Percentiles rank a stretch among this genome's conserved stretches.
phyloP scores from a whole-genome alignment of 2,329 filamentous ascomycete species.

The Sarocladium oryzae region DNA sequence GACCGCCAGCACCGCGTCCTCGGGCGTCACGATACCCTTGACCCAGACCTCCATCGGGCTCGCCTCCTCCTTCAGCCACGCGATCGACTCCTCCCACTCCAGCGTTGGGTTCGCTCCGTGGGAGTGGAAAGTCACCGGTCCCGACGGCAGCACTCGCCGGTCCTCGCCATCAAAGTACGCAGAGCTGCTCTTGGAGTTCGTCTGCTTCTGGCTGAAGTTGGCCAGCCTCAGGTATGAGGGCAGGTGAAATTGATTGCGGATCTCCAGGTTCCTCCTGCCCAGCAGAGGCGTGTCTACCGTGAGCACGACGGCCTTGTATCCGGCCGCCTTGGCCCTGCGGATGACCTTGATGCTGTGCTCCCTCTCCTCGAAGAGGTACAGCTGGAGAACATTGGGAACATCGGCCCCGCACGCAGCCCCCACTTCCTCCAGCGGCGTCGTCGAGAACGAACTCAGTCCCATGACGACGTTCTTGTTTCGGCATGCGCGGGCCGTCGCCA shows the following conservation, averaged over 20 bases:
- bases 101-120: background rate
- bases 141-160: background rate
- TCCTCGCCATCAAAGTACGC: background rate
- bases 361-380: slow-evolving; percentile 13
- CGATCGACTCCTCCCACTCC: background rate
- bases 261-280: slow-evolving; percentile 13
- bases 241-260: slow-evolving; percentile 15
- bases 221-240: slow-evolving; percentile 16
- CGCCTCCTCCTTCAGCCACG: background rate
- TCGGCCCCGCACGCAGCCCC: background rate
- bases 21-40: slow-evolving; percentile 25
- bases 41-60: slow-evolving; percentile 10
- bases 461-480: background rate
- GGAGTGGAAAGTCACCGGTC: background rate
- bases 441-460: background rate
- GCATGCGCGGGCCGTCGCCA: background rate
- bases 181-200: background rate
- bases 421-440: background rate
- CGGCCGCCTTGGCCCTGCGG: slow-evolving; percentile 4
- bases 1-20: slow-evolving; percentile 23
- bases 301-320: slow-evolving; percentile 17
- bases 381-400: slow-evolving; percentile 9
- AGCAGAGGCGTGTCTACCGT: slow-evolving; percentile 18
- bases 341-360: slow-evolving; percentile 8
- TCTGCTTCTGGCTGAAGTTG: slow-evolving; percentile 13